Evolutionary conservation across 1,139 yeast genomes (phyloP).

Genomic region (Hyphopichia fennica): DNA sequence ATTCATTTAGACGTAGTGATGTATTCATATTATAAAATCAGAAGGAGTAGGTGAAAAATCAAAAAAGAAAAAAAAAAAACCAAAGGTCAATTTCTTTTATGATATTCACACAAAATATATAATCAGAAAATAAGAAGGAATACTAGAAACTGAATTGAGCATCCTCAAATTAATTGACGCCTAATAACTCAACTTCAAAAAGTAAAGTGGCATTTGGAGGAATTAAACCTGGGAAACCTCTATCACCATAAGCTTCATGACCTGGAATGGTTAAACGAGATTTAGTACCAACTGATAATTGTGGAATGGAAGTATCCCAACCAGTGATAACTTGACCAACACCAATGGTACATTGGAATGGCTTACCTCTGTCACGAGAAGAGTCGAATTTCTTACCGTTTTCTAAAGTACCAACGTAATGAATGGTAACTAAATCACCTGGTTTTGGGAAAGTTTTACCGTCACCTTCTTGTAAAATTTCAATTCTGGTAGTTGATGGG

Average conservation of each 20-base stretch:
- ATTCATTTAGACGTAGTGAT: too few relatives aligned
- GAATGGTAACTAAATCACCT: conserved; percentile 89
- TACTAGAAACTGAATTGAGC: neutral
- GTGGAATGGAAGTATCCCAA: conserved; percentile 94
- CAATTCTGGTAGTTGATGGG: conserved; percentile 44
- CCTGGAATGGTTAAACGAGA: conserved; percentile 92
- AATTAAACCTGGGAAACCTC: conserved; percentile 94
- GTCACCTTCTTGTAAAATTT: conserved; percentile 62
- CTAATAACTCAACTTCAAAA: conserved; percentile 88
- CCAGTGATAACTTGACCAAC: conserved; percentile 96
- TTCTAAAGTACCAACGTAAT: conserved; percentile 92
- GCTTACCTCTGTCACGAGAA: conserved; percentile 89
- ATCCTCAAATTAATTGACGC: conserved; percentile 54
- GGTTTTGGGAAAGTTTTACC: conserved; percentile 80
- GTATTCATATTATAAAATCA: too few relatives aligned
- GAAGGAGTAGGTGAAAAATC: too few relatives aligned
- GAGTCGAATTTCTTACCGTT: conserved; percentile 95
- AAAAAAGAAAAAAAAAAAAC: too few relatives aligned
- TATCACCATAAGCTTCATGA: conserved; percentile 87
- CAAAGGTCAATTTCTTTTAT: too few relatives aligned
- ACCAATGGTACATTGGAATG: conserved; percentile 91
- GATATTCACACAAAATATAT: too few relatives aligned
- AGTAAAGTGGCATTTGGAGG: conserved; percentile 94
- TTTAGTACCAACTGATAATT: conserved; percentile 88
- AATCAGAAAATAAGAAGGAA: neutral